Percentiles rank a stretch among this genome's conserved stretches.
Conservation (phyloP, 164 flowering plant species). For the Litsea cubeba region DNA sequence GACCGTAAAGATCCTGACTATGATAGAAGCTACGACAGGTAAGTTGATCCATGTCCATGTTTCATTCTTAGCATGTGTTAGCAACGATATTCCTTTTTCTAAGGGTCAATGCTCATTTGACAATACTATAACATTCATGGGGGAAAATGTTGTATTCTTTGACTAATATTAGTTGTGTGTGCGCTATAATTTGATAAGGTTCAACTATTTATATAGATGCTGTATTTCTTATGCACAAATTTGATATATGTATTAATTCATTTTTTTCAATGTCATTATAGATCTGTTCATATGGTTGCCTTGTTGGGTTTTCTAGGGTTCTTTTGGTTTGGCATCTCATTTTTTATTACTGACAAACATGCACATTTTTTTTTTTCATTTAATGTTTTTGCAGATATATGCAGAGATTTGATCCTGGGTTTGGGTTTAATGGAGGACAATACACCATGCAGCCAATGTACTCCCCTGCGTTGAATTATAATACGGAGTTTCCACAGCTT, state of each 20-base stretch:
- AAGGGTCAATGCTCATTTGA: too few species aligned
- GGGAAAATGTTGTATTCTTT: too few species aligned
- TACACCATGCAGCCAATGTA: conserved; percentile 89
- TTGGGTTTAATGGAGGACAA: conserved; percentile 82
- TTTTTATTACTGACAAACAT: not conserved
- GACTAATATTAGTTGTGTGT: too few species aligned
- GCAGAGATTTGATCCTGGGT: conserved; percentile 99
- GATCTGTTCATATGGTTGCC: too few species aligned
- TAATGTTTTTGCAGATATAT: conserved; percentile 50
- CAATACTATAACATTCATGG: too few species aligned
- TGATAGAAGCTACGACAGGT: conserved; percentile 95
- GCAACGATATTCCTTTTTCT: too few species aligned
- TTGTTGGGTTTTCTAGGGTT: not conserved
- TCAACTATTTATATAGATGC: too few species aligned
- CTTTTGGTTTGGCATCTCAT: not conserved
- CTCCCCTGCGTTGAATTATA: conserved; percentile 82
- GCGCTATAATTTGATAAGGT: too few species aligned
- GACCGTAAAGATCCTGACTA: conserved; percentile 95
- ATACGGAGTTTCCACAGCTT: conserved; percentile 96
- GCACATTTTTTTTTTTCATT: not conserved
- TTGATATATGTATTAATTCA: too few species aligned
- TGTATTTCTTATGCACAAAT: too few species aligned
- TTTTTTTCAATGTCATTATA: too few species aligned
- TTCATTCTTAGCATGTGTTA: not conserved
- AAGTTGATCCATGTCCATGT: conserved; percentile 9